Base-by-base conservation (phyloP, 306 rosid species). In the Medicago lupulina region DNA sequence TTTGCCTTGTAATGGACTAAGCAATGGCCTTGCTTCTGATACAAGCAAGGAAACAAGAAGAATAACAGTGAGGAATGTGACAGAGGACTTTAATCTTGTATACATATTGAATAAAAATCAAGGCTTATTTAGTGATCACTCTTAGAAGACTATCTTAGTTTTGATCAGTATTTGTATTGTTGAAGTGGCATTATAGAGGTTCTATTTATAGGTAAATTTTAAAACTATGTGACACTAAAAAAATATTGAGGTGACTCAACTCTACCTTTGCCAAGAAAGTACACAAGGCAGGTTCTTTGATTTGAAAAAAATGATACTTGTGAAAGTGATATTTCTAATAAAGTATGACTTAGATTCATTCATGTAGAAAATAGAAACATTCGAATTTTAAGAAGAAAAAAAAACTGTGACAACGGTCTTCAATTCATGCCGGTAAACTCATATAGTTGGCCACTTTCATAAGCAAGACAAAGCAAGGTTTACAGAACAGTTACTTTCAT, bases 1-100 rank as follows among this genome's bases (percentile, higher is more conserved):
- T 1, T 58, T 70, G 46, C 5, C 53, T 54, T 68, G 49, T 53
- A 41, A 40, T 50, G 71, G 19, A 47, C 38, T 47, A 51, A 6
- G 8, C 67, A 85, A 38, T 49, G 86, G 74, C 18, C 92, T 50
- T 3, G 90, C 84, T 69, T 86, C 87, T 79, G 84, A 10, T 21
- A 21, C n/a, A 41, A 62, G 23, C n/a, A 76, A 54, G 39, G 73
- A 64, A 68, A 77, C 67, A 79, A 84, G 9, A 39, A 81, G 50
- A 50, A 73, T 65, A 61, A 54, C 5, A 17, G 60, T 9, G 60
- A 54, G 6, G 60, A 54, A 54, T 54, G 60, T 18, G 3, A 79
- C 9, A 23, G 73, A 85, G 18, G 73, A 83, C 17, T 67, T 77
- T 82, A 80, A 36, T 75, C 31, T 79, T 76, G 71, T 73, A 38